Conservation (phyloP, 805 yeast genomes). For the Monosporozyma yasuniensis region DNA sequence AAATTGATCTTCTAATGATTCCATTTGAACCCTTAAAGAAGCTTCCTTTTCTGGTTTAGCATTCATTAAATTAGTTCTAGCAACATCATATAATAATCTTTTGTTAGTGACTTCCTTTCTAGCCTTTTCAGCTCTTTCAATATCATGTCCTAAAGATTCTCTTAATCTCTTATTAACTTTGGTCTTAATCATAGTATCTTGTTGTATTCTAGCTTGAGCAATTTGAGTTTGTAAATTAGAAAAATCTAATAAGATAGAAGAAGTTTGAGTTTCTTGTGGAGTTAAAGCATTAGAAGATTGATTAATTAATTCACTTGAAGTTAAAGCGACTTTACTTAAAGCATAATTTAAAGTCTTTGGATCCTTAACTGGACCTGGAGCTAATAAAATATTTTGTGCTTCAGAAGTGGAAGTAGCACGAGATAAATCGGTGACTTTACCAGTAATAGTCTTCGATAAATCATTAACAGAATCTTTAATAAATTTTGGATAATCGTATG, state of each 20-base stretch:
- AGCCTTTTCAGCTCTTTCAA: conserved; percentile 55
- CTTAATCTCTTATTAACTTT: conserved; percentile 61
- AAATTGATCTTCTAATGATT: conserved; percentile 79
- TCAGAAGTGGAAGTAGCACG: conserved; percentile 72
- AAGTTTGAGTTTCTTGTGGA: conserved; percentile 33
- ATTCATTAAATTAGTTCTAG: conserved; percentile 45
- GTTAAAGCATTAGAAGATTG: conserved; percentile 4
- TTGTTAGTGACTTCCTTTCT: conserved; percentile 71
- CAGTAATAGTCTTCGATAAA: conserved; percentile 55
- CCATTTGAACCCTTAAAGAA: conserved; percentile 65
- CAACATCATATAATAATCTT: conserved; percentile 70
- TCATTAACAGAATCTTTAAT: conserved; percentile 65
- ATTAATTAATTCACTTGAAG: conserved; percentile 27
- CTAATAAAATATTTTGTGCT: conserved; percentile 61
- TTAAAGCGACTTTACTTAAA: conserved; percentile 63
- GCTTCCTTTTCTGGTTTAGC: conserved; percentile 61
- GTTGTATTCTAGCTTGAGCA: conserved; percentile 75
- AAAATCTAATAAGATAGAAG: conserved; percentile 55
- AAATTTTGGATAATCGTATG: conserved; percentile 77
- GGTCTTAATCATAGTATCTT: conserved; percentile 62
- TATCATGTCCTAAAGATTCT: conserved; percentile 50
- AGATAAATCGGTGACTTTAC: conserved; percentile 57
- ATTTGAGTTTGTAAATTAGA: conserved; percentile 64
- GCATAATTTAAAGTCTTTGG: conserved; percentile 84
- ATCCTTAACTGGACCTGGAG: conserved; percentile 39